A percentile compares a stretch with the other conserved stretches of the same genome.
phyloP scores from a whole-genome alignment of 805 yeast genomes.

The Monosporozyma unispora region DNA sequence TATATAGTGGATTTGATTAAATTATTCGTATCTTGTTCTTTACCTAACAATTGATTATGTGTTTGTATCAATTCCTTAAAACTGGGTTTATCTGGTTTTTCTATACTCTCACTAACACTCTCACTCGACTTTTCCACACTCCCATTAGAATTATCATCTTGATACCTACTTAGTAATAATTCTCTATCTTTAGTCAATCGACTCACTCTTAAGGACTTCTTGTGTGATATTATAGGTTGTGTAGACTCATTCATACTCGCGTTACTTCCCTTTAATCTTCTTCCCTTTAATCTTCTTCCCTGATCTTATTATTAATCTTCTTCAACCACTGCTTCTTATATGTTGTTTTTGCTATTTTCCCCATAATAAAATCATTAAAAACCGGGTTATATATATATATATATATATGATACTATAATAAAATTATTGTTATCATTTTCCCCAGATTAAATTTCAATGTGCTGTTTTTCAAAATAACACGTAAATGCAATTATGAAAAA shows the following conservation, averaged over 20 bases:
- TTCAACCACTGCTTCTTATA: too few relatives aligned
- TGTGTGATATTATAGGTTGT: slow-evolving; percentile 25
- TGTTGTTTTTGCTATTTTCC: too few relatives aligned
- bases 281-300: too few relatives aligned
- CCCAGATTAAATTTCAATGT: too few relatives aligned
- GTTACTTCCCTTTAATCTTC: too few relatives aligned
- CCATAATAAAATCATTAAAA: too few relatives aligned
- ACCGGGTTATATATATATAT: too few relatives aligned
- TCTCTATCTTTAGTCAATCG: slow-evolving; percentile 19
- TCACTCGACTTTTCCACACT: neutral
- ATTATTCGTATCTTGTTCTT: slow-evolving; percentile 25
- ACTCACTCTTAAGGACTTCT: slow-evolving; percentile 18
- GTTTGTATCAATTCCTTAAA: slow-evolving; percentile 19
- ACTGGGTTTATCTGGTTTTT: slow-evolving; percentile 3
- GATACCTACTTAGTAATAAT: slow-evolving; percentile 20
- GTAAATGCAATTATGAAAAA: too few relatives aligned
- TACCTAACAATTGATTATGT: slow-evolving; percentile 22
- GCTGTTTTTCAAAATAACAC: too few relatives aligned
- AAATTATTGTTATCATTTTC: too few relatives aligned
- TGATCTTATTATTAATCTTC: too few relatives aligned
- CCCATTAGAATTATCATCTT: neutral
- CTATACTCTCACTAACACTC: neutral
- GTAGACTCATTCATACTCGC: slow-evolving; percentile 8
- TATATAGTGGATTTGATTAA: slow-evolving; percentile 63
- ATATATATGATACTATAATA: too few relatives aligned